Evolutionary conservation across 2,329 filamentous ascomycete genomes (phyloP).

Genomic region (Rosellinia necatrix): DNA sequence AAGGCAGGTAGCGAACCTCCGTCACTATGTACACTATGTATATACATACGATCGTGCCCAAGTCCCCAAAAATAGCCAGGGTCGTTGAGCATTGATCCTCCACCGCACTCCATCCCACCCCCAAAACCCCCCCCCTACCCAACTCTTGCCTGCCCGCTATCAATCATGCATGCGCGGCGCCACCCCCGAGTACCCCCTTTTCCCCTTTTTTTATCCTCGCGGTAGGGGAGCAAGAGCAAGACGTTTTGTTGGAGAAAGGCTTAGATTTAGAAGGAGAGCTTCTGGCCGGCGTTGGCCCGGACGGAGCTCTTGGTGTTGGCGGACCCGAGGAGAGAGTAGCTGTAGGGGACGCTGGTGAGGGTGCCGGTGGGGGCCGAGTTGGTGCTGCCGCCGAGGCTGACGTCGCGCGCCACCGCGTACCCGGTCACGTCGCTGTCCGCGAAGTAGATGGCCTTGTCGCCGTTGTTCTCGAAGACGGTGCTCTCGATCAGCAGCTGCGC

Average conservation of each 20-base stretch:
- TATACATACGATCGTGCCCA: too few species aligned
- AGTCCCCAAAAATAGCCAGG: too few species aligned
- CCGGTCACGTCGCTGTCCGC: slow-evolving; percentile 49
- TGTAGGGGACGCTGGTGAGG: slow-evolving; percentile 57
- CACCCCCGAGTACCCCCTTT: too few species aligned
- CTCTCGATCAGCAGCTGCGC: slow-evolving; percentile 58
- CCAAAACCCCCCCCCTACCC: too few species aligned
- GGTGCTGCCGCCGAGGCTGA: slow-evolving; percentile 48
- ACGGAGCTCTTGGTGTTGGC: slow-evolving; percentile 52
- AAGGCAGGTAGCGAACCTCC: too few species aligned
- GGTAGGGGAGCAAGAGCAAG: too few species aligned
- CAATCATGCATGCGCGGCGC: too few species aligned
- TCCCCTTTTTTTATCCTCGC: not conserved
- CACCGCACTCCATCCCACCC: too few species aligned
- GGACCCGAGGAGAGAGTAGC: slow-evolving; percentile 57
- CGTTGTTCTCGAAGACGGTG: slow-evolving; percentile 39
- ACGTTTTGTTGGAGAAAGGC: too few species aligned
- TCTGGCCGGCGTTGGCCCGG: slow-evolving; percentile 45
- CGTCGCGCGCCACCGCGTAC: slow-evolving; percentile 48
- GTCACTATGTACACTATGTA: too few species aligned
- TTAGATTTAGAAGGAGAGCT: slow-evolving; percentile 27
- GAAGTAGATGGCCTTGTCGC: slow-evolving; percentile 34
- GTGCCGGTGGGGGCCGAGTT: slow-evolving; percentile 57
- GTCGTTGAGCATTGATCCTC: too few species aligned
- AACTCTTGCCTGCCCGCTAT: too few species aligned